Percentiles rank a stretch among this genome's conserved stretches.
Conservation (phyloP, 768 basidiomycete genomes). For the Amanita exitialis region DNA sequence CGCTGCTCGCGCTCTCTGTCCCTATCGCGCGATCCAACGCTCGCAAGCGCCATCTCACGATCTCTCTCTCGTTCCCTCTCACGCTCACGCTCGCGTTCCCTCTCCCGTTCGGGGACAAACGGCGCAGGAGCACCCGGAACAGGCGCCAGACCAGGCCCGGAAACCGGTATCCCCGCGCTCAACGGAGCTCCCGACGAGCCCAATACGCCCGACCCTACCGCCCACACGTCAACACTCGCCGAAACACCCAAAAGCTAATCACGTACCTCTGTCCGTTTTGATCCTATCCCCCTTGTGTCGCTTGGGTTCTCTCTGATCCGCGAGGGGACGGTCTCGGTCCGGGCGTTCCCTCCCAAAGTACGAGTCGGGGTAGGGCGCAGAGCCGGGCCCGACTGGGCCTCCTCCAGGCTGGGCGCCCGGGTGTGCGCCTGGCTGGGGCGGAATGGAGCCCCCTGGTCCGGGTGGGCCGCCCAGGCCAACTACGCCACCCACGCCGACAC, state of each 20-base stretch:
- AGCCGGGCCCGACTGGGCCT: conserved; percentile 12
- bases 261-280: conserved; percentile 28
- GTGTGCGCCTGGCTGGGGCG: conserved; percentile 12
- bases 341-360: conserved; percentile 13
- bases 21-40: conserved; percentile 3
- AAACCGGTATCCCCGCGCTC: conserved; percentile 4
- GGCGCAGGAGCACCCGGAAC: neutral
- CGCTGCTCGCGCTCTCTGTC: conserved; percentile 7
- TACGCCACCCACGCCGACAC: neutral
- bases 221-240: neutral
- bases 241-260: conserved; percentile 1
- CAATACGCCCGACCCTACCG: conserved; percentile 11
- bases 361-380: neutral
- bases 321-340: conserved; percentile 27
- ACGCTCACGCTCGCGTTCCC: conserved; percentile 5
- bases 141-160: conserved; percentile 1
- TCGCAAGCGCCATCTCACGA: neutral
- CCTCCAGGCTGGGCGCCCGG: conserved; percentile 7
- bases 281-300: conserved; percentile 39
- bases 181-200: conserved; percentile 17
- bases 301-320: conserved; percentile 46
- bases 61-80: conserved; percentile 2
- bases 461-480: neutral
- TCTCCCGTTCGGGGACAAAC: conserved; percentile 2
- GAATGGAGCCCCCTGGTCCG: neutral